These are phyloP conservation scores for Syncephalastrum monosporum DNA, from an alignment of 371 early-diverging fungal genomes.

Conservation along the genomic window DNA sequence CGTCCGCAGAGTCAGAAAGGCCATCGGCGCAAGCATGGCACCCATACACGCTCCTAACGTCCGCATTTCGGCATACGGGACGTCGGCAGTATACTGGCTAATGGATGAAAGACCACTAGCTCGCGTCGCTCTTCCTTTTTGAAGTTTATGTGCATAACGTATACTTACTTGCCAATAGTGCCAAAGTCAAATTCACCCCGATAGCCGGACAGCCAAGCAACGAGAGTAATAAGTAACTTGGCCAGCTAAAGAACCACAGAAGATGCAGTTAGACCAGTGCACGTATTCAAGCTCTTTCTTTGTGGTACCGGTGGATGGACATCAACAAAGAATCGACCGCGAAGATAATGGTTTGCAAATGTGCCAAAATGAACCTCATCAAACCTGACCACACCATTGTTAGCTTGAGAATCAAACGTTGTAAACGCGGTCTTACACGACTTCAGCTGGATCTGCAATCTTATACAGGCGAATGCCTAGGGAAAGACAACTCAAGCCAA, in stretches of 20 bases:
- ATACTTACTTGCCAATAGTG: slow-evolving; percentile 73
- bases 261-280: neutral
- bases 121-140: neutral
- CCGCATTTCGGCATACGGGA: slow-evolving; percentile 88
- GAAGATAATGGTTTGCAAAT: slow-evolving; percentile 95
- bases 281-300: neutral
- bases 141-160: neutral
- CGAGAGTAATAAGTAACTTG: slow-evolving; percentile 88
- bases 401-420: neutral
- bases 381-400: slow-evolving; percentile 41
- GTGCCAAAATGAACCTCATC: slow-evolving; percentile 99
- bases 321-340: slow-evolving; percentile 95
- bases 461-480: no score
- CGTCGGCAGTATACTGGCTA: slow-evolving; percentile 46
- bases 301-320: slow-evolving; percentile 63
- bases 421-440: slow-evolving; percentile 18
- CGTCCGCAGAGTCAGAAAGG: slow-evolving; percentile 78
- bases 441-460: slow-evolving; percentile 14
- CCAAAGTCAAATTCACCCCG: slow-evolving; percentile 88
- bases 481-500: no score
- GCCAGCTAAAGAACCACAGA: slow-evolving; percentile 58
- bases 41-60: slow-evolving; percentile 74
- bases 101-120: slow-evolving; percentile 12
- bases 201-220: slow-evolving; percentile 77
- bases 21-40: slow-evolving; percentile 71